Conservation (phyloP, 2,329 filamentous ascomycete species). For the Fusarium brachygibbosum region DNA sequence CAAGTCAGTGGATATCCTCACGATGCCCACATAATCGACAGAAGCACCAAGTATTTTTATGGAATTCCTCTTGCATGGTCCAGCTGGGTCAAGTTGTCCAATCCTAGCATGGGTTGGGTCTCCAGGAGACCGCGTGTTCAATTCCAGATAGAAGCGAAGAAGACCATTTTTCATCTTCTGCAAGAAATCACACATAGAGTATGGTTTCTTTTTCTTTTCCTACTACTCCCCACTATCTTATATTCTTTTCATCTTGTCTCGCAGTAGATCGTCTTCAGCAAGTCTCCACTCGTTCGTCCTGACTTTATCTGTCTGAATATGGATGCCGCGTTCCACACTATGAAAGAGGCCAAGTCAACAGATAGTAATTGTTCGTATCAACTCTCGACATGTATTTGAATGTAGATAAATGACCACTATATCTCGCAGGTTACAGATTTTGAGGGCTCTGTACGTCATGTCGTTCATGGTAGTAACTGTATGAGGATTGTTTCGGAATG, state of each 20-base stretch:
- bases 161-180: background rate
- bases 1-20: background rate
- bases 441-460: background rate
- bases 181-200: background rate
- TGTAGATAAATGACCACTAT: background rate
- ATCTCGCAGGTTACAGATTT: background rate
- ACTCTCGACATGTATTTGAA: background rate
- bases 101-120: no score
- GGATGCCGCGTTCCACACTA: background rate
- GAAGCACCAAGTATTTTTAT: background rate
- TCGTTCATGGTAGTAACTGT: background rate
- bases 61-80: background rate
- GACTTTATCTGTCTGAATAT: background rate
- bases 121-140: background rate
- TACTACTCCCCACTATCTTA: background rate
- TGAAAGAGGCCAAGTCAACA: background rate
- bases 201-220: background rate
- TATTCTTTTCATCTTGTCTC: background rate
- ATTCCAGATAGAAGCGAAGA: background rate
- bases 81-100: background rate
- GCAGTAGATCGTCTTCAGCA: background rate
- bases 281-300: background rate
- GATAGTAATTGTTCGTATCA: background rate
- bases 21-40: background rate
- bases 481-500: slow-evolving; percentile 18